Evolutionary conservation across 305 asterid genomes (phyloP).

Genomic region (Withania somnifera): DNA sequence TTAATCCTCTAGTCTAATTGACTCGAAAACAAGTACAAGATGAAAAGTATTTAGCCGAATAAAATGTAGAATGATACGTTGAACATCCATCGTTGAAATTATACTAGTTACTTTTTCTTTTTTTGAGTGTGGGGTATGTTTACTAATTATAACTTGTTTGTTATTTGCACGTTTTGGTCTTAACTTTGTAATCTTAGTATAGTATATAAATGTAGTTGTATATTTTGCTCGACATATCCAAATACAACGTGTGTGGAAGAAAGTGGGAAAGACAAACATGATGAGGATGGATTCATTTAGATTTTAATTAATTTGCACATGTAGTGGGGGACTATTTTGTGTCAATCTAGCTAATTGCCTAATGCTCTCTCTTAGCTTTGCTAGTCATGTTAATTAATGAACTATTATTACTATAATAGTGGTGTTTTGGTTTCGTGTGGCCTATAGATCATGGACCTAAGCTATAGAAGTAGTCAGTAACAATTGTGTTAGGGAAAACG

Average conservation of each 20-base stretch:
- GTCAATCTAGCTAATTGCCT: conserved; percentile 1
- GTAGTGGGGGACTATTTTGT: conserved; percentile 27
- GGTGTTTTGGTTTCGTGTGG: neutral
- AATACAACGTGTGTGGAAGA: conserved; percentile 15
- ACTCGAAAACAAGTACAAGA: too few relatives aligned
- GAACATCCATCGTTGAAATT: too few relatives aligned
- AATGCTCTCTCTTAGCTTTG: neutral
- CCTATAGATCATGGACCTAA: neutral
- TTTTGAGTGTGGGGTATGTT: neutral
- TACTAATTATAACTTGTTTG: conserved; percentile 9
- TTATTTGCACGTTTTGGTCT: conserved; percentile 39
- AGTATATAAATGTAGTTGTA: conserved; percentile 16
- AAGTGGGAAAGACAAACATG: conserved; percentile 14
- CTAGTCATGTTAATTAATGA: neutral
- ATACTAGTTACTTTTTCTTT: too few relatives aligned
- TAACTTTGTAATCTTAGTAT: conserved; percentile 20
- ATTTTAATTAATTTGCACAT: conserved; percentile 24
- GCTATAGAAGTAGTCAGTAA: neutral
- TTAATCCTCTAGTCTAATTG: too few relatives aligned
- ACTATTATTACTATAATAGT: neutral
- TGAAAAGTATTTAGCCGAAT: too few relatives aligned
- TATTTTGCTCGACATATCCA: conserved; percentile 35
- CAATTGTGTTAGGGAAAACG: neutral
- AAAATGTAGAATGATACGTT: too few relatives aligned
- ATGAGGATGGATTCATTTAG: conserved; percentile 10